phyloP scores from a whole-genome alignment of 2,329 filamentous ascomycete genomes.

The Pseudocercospora pini-densiflorae region DNA sequence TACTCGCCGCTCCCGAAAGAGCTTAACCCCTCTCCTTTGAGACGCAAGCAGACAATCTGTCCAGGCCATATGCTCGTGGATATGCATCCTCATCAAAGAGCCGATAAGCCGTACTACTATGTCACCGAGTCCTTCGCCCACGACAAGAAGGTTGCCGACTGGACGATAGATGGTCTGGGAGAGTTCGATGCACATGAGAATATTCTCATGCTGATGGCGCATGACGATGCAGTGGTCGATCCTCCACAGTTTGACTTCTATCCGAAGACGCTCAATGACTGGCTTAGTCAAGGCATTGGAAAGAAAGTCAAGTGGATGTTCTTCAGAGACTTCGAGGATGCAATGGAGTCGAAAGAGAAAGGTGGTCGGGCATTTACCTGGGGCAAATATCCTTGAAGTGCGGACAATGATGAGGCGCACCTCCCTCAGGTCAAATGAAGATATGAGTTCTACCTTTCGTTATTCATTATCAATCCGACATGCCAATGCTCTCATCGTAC shows the following conservation, averaged over 20 bases:
- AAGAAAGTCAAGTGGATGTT: slow-evolving; percentile 47
- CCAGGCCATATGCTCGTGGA: slow-evolving; percentile 48
- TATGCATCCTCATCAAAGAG: slow-evolving; percentile 43
- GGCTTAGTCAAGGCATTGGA: slow-evolving; percentile 36
- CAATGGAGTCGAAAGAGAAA: slow-evolving; percentile 40
- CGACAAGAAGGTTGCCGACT: slow-evolving; percentile 42
- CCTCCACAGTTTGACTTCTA: slow-evolving; percentile 46
- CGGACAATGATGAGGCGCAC: not conserved
- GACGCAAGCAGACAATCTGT: slow-evolving; percentile 39
- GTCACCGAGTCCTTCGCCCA: slow-evolving; percentile 40
- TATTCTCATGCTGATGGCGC: slow-evolving; percentile 39
- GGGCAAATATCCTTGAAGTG: slow-evolving; percentile 24
- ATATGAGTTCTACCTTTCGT: not conserved
- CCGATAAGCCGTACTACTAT: slow-evolving; percentile 43
- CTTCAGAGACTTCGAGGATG: slow-evolving; percentile 55
- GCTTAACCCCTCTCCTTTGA: slow-evolving; percentile 33
- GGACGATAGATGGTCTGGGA: slow-evolving; percentile 39
- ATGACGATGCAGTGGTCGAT: slow-evolving; percentile 39
- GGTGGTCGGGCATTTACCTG: slow-evolving; percentile 30
- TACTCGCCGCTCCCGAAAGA: slow-evolving; percentile 46
- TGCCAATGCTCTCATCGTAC: not conserved
- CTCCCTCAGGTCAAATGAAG: not conserved
- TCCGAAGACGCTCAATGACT: slow-evolving; percentile 40
- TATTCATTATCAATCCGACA: not conserved
- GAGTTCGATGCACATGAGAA: slow-evolving; percentile 42